phyloP scores from a whole-genome alignment of 1,139 yeast genomes.

The Blastobotrys persicus region DNA sequence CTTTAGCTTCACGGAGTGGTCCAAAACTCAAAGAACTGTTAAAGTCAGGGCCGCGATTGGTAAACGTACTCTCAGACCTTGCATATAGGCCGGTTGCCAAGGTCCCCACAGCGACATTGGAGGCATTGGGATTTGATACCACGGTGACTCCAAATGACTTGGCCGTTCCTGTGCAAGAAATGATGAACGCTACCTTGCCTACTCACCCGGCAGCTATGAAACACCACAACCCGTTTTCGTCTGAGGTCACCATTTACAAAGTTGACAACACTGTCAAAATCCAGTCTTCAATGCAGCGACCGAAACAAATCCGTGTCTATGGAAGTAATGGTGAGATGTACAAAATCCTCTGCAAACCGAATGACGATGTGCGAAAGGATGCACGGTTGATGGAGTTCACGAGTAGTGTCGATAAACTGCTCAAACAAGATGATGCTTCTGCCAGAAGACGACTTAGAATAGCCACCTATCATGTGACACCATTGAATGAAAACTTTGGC shows the following conservation, averaged over 20 bases:
- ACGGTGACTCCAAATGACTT: constrained; percentile 56
- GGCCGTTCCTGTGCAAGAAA: constrained; percentile 78
- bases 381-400: constrained; percentile 94
- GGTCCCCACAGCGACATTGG: constrained; percentile 2
- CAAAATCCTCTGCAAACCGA: constrained; percentile 73
- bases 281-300: constrained; percentile 81
- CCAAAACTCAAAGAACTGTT: constrained; percentile 16
- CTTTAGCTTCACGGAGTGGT: constrained; percentile 3
- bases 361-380: constrained; percentile 93
- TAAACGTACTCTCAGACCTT: constrained; percentile 31
- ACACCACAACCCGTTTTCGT: constrained; percentile 54
- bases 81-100: constrained; percentile 9
- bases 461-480: constrained; percentile 83
- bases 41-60: constrained; percentile 32
- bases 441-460: constrained; percentile 68
- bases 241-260: constrained; percentile 49
- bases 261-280: constrained; percentile 66
- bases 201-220: constrained; percentile 45
- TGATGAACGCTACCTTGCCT: constrained; percentile 69
- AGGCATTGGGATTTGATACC: constrained; percentile 8
- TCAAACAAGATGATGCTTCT: constrained; percentile 67
- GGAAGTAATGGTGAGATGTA: constrained; percentile 78
- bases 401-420: constrained; percentile 73
- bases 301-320: constrained; percentile 68
- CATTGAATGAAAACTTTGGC: constrained; percentile 83